Conservation (phyloP, 2,329 filamentous ascomycete genomes). For the Ceratocystis eucalypticola region DNA sequence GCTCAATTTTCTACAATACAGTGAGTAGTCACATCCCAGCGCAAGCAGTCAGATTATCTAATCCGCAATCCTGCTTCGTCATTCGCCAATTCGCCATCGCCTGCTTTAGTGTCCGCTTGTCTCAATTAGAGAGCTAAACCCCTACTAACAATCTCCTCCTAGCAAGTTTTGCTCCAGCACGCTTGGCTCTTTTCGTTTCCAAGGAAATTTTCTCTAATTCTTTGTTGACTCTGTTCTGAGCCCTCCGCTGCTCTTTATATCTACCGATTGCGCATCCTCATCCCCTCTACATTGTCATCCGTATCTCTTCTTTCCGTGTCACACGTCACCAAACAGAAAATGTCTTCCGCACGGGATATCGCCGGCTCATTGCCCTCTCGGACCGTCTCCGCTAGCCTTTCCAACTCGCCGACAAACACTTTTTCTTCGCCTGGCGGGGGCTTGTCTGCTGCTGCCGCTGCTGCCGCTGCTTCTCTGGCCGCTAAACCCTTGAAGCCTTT, state of each 20-base stretch:
- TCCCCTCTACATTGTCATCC: neutral
- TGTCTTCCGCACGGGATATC: slow-evolving; percentile 36
- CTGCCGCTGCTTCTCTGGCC: slow-evolving; percentile 28
- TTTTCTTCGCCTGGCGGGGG: slow-evolving; percentile 59
- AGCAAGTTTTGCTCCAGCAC: neutral
- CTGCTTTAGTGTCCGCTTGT: neutral
- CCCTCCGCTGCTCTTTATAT: neutral
- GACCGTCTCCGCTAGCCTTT: slow-evolving; percentile 46
- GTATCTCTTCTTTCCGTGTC: neutral
- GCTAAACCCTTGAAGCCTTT: slow-evolving; percentile 85
- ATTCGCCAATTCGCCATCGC: slow-evolving; percentile 6
- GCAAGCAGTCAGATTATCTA: neutral
- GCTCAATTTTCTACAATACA: neutral
- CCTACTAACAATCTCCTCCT: neutral
- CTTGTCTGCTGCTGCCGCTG: slow-evolving; percentile 22
- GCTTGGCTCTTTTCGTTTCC: neutral
- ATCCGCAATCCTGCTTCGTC: slow-evolving; percentile 17
- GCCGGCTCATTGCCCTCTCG: slow-evolving; percentile 28
- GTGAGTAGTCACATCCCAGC: neutral
- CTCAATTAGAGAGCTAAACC: too few relatives aligned
- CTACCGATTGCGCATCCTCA: too few relatives aligned
- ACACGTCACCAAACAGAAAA: neutral
- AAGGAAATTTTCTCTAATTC: neutral
- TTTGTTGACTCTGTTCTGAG: neutral
- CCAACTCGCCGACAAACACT: slow-evolving; percentile 58